Evolutionary conservation across 345 rosid species (phyloP).

Genomic region (Garcia nutans): DNA sequence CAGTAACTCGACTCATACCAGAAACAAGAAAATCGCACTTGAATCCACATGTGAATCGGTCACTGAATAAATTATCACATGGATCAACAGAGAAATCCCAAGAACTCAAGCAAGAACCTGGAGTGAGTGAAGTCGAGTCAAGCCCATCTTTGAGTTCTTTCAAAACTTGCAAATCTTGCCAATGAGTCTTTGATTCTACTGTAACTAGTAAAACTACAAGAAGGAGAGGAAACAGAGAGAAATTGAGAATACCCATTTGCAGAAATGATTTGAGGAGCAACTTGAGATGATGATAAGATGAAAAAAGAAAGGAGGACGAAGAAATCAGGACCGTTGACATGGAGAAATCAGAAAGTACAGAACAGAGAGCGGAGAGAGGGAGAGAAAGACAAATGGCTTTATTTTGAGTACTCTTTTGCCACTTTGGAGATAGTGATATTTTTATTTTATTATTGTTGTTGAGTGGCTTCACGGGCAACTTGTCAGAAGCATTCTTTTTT

Average conservation of each 20-base stretch:
- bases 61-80: conserved; percentile 70
- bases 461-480: too few relatives aligned
- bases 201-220: conserved; percentile 10
- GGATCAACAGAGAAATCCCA: conserved; percentile 90
- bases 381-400: too few relatives aligned
- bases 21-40: conserved; percentile 61
- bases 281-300: too few relatives aligned
- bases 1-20: conserved; percentile 60
- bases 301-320: too few relatives aligned
- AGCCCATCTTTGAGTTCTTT: conserved; percentile 50
- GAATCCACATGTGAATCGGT: conserved; percentile 83
- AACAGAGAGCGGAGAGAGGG: not conserved
- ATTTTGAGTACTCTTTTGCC: too few relatives aligned
- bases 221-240: conserved; percentile 25
- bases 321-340: too few relatives aligned
- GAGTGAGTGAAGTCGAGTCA: conserved; percentile 45
- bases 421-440: too few relatives aligned
- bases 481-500: too few relatives aligned
- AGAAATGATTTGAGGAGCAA: not conserved
- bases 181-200: conserved; percentile 50
- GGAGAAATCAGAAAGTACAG: not conserved
- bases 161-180: conserved; percentile 54
- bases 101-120: conserved; percentile 76
- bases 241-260: conserved; percentile 27
- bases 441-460: too few relatives aligned